phyloP scores from a whole-genome alignment of 2,329 filamentous ascomycete species.

The Fusarium sp. region DNA sequence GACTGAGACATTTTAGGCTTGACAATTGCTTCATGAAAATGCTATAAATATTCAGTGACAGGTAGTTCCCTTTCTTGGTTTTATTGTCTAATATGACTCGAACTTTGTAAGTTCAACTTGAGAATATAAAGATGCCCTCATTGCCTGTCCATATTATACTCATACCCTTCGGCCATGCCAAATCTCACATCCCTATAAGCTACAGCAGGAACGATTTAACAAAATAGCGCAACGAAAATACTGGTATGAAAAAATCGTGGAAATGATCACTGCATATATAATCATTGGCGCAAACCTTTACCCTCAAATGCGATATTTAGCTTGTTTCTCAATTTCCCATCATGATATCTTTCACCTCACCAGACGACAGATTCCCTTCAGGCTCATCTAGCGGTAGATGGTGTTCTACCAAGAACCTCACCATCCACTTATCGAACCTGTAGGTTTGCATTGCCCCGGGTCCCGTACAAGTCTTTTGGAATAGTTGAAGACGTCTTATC shows the following conservation, averaged over 20 bases:
- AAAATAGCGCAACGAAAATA: neutral
- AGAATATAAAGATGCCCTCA: neutral
- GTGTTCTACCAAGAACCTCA: conserved; percentile 16
- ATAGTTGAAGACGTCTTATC: conserved; percentile 5
- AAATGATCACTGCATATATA: accelerated
- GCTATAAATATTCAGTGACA: neutral
- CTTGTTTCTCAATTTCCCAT: neutral
- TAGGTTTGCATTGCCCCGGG: conserved; percentile 7
- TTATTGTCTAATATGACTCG: neutral
- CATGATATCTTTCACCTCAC: neutral
- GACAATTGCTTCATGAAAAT: neutral
- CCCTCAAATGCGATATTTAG: neutral
- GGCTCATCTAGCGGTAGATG: conserved; percentile 16
- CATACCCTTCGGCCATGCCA: neutral
- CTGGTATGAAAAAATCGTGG: neutral
- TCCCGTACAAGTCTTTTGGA: conserved; percentile 8
- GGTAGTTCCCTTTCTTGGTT: neutral
- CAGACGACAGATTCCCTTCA: neutral
- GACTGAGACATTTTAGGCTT: neutral
- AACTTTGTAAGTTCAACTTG: neutral
- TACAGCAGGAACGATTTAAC: neutral
- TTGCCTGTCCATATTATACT: neutral
- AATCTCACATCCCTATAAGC: neutral
- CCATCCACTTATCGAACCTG: conserved; percentile 21
- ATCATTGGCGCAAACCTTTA: neutral